Base-by-base conservation (phyloP, 2,329 filamentous ascomycete species). In the Nothophaeocryptopus gaeumannii region DNA sequence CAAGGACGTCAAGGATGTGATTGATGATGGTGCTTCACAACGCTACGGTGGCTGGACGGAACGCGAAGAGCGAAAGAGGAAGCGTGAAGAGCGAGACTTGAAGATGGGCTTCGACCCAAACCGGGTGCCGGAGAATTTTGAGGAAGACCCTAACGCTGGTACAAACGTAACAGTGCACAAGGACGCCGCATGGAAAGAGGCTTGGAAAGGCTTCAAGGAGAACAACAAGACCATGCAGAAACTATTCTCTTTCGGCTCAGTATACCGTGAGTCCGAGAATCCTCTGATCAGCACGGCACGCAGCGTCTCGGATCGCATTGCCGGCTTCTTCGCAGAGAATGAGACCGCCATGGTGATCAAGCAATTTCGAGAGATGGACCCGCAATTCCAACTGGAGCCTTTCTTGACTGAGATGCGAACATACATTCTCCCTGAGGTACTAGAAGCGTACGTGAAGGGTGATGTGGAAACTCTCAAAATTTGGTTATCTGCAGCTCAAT, bases 291-390 rank as follows among this genome's bases (percentile, higher is more conserved):
- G 85, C 39, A 97, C 92, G 0, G 93, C 91, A 1, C 86, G 93
- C 67, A 90, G 89, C 69, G 96, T 99, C 61, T 92, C 91, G 30
- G 93, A 99, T 70, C 83, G 87, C 50, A 84, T 99, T 34, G 89
- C 88, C 39, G 90, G 93, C 26, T 99, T 96, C 75, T 99, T 99
- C 60, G 93, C 93, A 55, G 93, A 99, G 72, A 99, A 97, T 70
- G 93, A 99, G 75, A 96, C 90, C 0, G 93, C 93, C 29, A 86
- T 86, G 80, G 93, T 99, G 32, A 95, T 97, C 75, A 97, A 96
- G 77, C 95, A 92, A 71, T 95, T 99, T 78, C 85, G 92, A 39
- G 82, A 91, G 63, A 96, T 97, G 83, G 93, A 99, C 63, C 92
- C 93, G 5, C 81, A 79, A 59, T 99, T 99, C 78, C 89, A 96